Base-by-base conservation (phyloP, 2,329 filamentous ascomycete genomes). In the Colletotrichum higginsianum region DNA sequence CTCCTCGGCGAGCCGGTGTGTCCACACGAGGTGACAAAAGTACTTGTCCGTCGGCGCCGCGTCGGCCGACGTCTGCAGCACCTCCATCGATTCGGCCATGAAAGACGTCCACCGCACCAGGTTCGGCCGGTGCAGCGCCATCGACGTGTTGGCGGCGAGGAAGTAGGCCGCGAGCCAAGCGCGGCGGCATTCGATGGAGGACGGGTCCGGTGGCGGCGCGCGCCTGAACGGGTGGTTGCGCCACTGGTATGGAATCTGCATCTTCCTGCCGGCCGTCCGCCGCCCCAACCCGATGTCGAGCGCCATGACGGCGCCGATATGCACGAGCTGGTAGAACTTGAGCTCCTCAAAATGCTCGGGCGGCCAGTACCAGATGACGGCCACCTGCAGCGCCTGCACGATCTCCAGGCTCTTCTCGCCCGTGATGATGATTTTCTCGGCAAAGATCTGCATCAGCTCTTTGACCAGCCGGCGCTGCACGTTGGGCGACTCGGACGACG, bases 301-400 rank as follows among this genome's bases (percentile, higher is more conserved):
- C 35, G 92, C 92, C 91, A 97, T 94, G 75, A 94, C 88, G 58
- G 92, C 92, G 2, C 93, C 92, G 78, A 94, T 90, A 79, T 97
- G 94, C 56, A 94, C 90, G 75, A 96, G 88, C 83, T 96, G 93
- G 82, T 96, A 97, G 80, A 96, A 97, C 79, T 96, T 96, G 77
- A 96, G 89, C 82, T 96, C 93, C 77, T 97, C 94, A 71, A 93
- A 93, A 76, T 93, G 89, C 75, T 96, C 91, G 0, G 94, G 94
- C 18, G 94, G 94, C 79, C 91, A 91, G 80, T 97, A 97, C 93
- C 94, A 97, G 23, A 95, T 88, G n/a, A 92, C 90, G 8, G 90
- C 86, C 4, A 97, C 84, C 69, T 94, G 88, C 50, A 97, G 83
- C 2, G 93, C 89, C 82, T 98, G 95, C 11, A 97, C 90, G 8